These are phyloP conservation scores for Cryptosporidium andersoni DNA, from an alignment of 169 alveolate genomes.

Conservation along the genomic window DNA sequence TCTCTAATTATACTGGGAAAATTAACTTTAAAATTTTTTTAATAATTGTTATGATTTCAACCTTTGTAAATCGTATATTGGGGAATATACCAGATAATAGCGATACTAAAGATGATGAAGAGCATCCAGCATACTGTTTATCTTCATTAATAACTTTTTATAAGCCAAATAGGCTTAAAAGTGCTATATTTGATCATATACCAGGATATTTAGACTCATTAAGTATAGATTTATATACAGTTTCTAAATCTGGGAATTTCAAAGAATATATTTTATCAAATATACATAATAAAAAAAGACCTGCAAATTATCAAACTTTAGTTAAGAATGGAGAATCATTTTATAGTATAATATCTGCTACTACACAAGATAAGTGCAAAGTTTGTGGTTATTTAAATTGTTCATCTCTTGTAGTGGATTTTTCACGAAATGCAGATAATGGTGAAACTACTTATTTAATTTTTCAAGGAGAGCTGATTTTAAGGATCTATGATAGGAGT, in stretches of 20 bases:
- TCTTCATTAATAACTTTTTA: slow-evolving; percentile 52
- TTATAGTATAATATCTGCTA: slow-evolving; percentile 44
- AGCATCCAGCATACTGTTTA: slow-evolving; percentile 38
- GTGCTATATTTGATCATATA: slow-evolving; percentile 56
- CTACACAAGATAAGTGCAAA: slow-evolving; percentile 9
- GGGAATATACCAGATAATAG: slow-evolving; percentile 3
- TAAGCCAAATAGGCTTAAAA: slow-evolving; percentile 51
- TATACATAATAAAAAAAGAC: slow-evolving; percentile 35
- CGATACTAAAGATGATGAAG: slow-evolving; percentile 26
- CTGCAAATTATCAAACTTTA: slow-evolving; percentile 19
- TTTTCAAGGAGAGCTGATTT: slow-evolving; percentile 66
- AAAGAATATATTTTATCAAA: slow-evolving; percentile 58
- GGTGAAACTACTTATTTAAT: slow-evolving; percentile 67
- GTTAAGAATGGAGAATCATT: slow-evolving; percentile 61
- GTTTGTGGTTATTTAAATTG: slow-evolving; percentile 34
- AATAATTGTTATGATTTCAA: slow-evolving; percentile 24
- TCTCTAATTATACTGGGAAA: too few species aligned
- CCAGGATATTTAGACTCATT: slow-evolving; percentile 25
- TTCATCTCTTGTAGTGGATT: slow-evolving; percentile 61
- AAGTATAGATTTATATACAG: slow-evolving; percentile 45
- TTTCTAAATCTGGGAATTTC: slow-evolving; percentile 48
- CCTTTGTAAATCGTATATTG: slow-evolving; percentile 33
- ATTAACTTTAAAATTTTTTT: too few species aligned
- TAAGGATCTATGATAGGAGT: slow-evolving; percentile 43
- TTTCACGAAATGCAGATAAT: slow-evolving; percentile 65